Percentiles rank a stretch among this genome's conserved stretches.
phyloP scores from a whole-genome alignment of 2,329 filamentous ascomycete genomes.

The Leptographium lundbergii region DNA sequence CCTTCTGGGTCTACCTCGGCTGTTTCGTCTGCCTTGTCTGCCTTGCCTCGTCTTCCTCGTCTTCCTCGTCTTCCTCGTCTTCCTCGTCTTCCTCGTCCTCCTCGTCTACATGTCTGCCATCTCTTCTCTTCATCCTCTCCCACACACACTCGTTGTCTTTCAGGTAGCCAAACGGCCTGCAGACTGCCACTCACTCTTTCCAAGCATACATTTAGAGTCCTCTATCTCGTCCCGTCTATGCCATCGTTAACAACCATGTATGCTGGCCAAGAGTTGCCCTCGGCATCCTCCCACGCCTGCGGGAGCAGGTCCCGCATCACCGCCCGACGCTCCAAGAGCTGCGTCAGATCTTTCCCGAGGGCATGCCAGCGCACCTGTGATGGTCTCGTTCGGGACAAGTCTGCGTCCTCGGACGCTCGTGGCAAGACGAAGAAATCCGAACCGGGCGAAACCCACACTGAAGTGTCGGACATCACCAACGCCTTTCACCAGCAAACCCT shows the following conservation, averaged over 20 bases:
- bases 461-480: background rate
- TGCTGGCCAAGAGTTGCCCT: background rate
- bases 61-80: background rate
- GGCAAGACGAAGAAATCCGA: background rate
- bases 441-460: background rate
- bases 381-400: background rate
- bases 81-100: background rate
- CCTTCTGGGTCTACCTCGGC: background rate
- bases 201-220: background rate
- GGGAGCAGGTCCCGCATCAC: background rate
- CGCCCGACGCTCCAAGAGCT: background rate
- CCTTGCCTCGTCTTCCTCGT: background rate
- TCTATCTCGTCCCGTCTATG: background rate
- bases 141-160: background rate
- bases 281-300: background rate
- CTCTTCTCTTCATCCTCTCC: background rate
- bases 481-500: constrained; percentile 1
- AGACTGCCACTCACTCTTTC: background rate
- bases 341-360: background rate
- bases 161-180: too few species aligned
- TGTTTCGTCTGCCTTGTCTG: background rate
- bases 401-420: background rate
- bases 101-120: background rate
- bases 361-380: background rate
- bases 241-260: background rate